Conservation (phyloP, 116 monocot species). For the Zostera marina region DNA sequence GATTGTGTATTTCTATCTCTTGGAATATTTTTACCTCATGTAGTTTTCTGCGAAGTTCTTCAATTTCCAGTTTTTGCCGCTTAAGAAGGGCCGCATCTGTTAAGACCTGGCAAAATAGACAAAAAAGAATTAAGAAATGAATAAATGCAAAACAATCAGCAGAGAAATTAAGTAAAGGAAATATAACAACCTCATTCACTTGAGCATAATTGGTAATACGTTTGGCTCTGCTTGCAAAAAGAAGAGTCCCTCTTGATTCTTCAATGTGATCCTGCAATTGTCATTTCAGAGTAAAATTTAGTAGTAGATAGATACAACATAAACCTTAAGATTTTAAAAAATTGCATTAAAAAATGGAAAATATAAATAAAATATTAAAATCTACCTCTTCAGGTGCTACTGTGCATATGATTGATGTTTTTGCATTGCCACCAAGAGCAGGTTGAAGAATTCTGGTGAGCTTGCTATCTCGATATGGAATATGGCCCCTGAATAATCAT, state of each 20-base stretch:
- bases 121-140: neutral
- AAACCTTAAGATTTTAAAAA: neutral
- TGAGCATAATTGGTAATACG: slow-evolving; percentile 86
- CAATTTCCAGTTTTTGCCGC: slow-evolving; percentile 83
- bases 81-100: slow-evolving; percentile 93
- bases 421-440: slow-evolving; percentile 91
- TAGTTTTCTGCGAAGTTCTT: slow-evolving; percentile 79
- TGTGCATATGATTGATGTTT: slow-evolving; percentile 90
- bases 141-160: neutral
- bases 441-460: slow-evolving; percentile 88
- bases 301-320: neutral
- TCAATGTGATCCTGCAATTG: slow-evolving; percentile 61
- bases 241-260: slow-evolving; percentile 86
- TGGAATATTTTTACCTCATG: slow-evolving; percentile 20
- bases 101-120: slow-evolving; percentile 38
- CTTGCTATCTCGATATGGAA: slow-evolving; percentile 73
- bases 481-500: slow-evolving; percentile 44
- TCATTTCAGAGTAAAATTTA: neutral
- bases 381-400: slow-evolving; percentile 91
- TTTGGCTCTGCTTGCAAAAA: slow-evolving; percentile 96
- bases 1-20: no score
- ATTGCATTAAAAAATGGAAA: neutral
- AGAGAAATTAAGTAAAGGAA: neutral
- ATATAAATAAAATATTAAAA: neutral
- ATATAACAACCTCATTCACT: slow-evolving; percentile 74